Base-by-base conservation (phyloP, 768 basidiomycete genomes). In the Kwoniella bestiolae region DNA sequence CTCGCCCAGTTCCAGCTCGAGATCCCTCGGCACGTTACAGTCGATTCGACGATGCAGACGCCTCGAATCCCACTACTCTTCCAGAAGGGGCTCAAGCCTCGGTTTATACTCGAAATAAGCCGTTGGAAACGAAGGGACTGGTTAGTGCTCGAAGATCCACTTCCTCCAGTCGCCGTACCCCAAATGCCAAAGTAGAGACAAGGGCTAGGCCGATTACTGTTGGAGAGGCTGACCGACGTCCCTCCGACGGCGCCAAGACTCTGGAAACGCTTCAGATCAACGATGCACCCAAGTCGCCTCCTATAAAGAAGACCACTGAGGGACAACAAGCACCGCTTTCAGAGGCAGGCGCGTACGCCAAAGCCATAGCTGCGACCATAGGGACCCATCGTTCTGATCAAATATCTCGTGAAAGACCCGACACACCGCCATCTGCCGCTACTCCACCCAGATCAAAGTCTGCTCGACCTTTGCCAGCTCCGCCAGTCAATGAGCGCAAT, bases 321-420 rank as follows among this genome's bases (percentile, higher is more conserved):
- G n/a, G n/a, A n/a, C n/a, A n/a, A n/a, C 8, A 62, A 29, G 35
- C 14, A 7, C 56, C 52, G 31, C 25, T 70, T 25, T 65, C 66
- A 4, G 73, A 75, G 62, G 73, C 73, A 1, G 68, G 68, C 25
- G 73, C 73, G 3, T 75, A 75, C 56, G 73, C 73, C 1, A 67
- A 64, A 49, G 66, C 73, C 9, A 65, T 68, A 16, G 57, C 65
- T 5, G 56, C 55, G 1, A 47, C 62, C 12, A 38, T 63, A 11
- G 52, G 21, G 12, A 35, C n/a, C n/a, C 26, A n/a, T 5, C 26
- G 56, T 12, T 32, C 57, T 28, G 8, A 18, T 2, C 12, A 28
- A 25, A 21, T 46, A 3, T 31, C 50, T 16, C 32, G 41, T 18
- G 46, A 46, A 3, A 59, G 5, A 18, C 12, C 62, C 2, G 29